phyloP scores from a whole-genome alignment of 2,329 filamentous ascomycete species.

The Fusarium penzigii region DNA sequence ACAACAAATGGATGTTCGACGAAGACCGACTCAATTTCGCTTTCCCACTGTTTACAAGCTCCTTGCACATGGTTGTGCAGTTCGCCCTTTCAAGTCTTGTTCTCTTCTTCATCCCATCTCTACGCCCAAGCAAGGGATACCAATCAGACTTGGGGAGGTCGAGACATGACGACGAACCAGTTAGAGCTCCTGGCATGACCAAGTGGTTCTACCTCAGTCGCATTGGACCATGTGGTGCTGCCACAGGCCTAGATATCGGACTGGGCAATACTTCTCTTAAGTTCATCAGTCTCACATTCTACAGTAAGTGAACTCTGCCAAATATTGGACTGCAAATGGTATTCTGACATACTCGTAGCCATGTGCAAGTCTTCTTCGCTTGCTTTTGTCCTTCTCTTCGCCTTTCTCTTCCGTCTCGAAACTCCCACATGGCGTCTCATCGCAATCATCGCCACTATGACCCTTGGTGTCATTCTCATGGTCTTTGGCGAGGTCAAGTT shows the following conservation, averaged over 20 bases:
- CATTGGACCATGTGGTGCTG: conserved; percentile 86
- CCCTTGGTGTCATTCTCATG: conserved; percentile 93
- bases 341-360: conserved; percentile 46
- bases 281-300: conserved; percentile 95
- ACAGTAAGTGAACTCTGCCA: conserved; percentile 56
- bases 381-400: conserved; percentile 92
- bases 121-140: conserved; percentile 65
- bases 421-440: conserved; percentile 83
- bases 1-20: conserved; percentile 99
- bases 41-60: conserved; percentile 93
- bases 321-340: neutral
- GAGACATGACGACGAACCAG: conserved; percentile 54
- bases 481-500: conserved; percentile 94
- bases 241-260: conserved; percentile 93
- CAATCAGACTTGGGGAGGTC: conserved; percentile 52
- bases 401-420: conserved; percentile 91
- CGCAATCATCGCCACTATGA: conserved; percentile 89
- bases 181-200: conserved; percentile 67
- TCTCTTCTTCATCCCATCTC: conserved; percentile 77
- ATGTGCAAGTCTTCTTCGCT: conserved; percentile 99
- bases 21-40: conserved; percentile 82
- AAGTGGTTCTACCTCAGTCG: conserved; percentile 89
- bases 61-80: conserved; percentile 93
- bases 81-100: conserved; percentile 78
- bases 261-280: conserved; percentile 94